Conservation (phyloP, 305 asterid species). For the Coffea humblotiana region DNA sequence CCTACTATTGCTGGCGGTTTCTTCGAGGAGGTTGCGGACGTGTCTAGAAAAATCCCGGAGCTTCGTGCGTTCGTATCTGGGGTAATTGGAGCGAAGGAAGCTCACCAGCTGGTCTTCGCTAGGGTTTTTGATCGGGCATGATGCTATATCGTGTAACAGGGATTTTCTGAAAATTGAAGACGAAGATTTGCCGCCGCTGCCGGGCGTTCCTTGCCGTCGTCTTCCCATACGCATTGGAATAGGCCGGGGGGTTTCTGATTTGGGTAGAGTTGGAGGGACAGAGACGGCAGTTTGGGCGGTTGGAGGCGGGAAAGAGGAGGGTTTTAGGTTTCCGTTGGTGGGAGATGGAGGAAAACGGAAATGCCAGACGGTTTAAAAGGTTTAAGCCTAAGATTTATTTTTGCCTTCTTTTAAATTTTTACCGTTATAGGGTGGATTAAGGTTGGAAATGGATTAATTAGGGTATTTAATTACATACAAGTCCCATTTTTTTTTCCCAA, state of each 20-base stretch:
- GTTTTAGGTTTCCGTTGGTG: not conserved
- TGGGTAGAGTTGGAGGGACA: not conserved
- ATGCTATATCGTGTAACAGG: slow-evolving; percentile 47
- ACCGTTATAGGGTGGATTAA: no score
- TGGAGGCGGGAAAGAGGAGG: not conserved
- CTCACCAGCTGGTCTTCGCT: slow-evolving; percentile 60
- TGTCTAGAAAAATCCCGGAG: slow-evolving; percentile 44
- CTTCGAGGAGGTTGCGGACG: slow-evolving; percentile 35
- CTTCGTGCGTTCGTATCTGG: slow-evolving; percentile 52
- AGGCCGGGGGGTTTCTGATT: not conserved
- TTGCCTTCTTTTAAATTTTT: no score
- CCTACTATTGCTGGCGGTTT: slow-evolving; percentile 11
- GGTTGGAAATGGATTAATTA: no score
- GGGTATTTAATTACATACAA: no score
- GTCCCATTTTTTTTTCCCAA: no score
- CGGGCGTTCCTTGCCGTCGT: slow-evolving; percentile 21
- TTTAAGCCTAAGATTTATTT: no score
- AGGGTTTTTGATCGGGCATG: slow-evolving; percentile 28
- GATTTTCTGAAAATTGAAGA: slow-evolving; percentile 25
- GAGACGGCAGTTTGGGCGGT: not conserved
- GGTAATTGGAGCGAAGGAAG: slow-evolving; percentile 56
- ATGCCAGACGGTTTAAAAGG: no score
- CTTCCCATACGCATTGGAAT: slow-evolving; percentile 32
- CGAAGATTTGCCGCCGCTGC: slow-evolving; percentile 19
- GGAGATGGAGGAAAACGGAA: no score